Percentiles rank a stretch among this genome's conserved stretches.
phyloP scores from a whole-genome alignment of 306 rosid species.

The Astragalus glycyphyllos region DNA sequence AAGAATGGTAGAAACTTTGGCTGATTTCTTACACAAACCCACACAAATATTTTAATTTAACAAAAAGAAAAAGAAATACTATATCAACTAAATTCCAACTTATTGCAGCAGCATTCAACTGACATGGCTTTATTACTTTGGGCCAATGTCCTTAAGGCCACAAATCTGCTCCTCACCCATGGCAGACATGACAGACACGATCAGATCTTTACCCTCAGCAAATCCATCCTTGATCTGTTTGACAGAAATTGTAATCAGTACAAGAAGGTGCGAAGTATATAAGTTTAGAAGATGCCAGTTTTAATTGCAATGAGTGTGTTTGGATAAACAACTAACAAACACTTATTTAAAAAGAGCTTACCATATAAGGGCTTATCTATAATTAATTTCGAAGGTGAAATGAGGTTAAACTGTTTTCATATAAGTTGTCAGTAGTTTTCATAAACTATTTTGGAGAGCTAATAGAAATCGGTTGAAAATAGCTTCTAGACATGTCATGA shows the following conservation, averaged over 20 bases:
- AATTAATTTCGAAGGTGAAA: no score
- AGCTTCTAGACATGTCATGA: neutral
- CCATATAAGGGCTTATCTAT: neutral
- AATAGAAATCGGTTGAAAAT: no score
- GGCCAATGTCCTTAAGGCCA: constrained; percentile 90
- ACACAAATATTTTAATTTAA: constrained; percentile 9
- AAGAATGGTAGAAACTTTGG: constrained; percentile 48
- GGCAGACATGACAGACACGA: constrained; percentile 91
- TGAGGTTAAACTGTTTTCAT: neutral
- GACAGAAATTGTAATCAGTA: constrained; percentile 28
- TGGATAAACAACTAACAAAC: neutral
- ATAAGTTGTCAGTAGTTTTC: neutral
- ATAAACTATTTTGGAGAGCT: no score
- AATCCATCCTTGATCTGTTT: constrained; percentile 97
- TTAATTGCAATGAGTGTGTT: neutral
- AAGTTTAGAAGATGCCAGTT: constrained; percentile 3
- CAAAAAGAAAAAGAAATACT: constrained; percentile 14
- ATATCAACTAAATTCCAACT: constrained; percentile 39
- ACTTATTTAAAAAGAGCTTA: neutral
- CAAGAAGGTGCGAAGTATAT: neutral
- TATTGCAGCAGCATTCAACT: constrained; percentile 32
- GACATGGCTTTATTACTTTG: constrained; percentile 59
- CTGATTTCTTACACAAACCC: constrained; percentile 45
- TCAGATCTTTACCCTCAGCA: constrained; percentile 85
- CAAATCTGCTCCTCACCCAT: constrained; percentile 99